Conservation (phyloP, 805 yeast genomes). For the Sugiyamaella marilandica region DNA sequence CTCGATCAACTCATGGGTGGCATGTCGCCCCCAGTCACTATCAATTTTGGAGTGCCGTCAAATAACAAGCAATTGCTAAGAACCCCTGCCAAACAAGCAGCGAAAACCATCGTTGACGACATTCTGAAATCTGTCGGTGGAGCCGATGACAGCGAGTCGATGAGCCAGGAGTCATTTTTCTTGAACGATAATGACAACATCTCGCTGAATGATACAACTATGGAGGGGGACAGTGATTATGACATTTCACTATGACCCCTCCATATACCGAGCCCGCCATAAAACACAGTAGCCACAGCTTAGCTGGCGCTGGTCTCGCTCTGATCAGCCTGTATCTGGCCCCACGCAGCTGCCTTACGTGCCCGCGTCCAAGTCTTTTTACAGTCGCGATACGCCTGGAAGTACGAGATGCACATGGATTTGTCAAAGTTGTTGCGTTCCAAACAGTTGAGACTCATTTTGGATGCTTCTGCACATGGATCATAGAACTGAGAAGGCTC, state of each 20-base stretch:
- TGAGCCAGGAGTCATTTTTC: slow-evolving; percentile 9
- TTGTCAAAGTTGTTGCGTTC: slow-evolving; percentile 70
- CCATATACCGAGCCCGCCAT: too few species aligned
- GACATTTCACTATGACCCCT: slow-evolving; percentile 1
- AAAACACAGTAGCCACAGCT: too few species aligned
- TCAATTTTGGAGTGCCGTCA: slow-evolving; percentile 15
- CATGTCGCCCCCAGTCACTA: slow-evolving; percentile 26
- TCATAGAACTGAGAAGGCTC: slow-evolving; percentile 83
- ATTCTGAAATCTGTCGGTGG: slow-evolving; percentile 22
- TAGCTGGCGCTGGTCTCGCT: too few species aligned
- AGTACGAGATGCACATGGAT: slow-evolving; percentile 70
- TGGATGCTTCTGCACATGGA: slow-evolving; percentile 87
- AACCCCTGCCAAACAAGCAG: slow-evolving; percentile 25
- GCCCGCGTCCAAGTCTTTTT: slow-evolving; percentile 59
- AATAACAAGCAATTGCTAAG: slow-evolving; percentile 10
- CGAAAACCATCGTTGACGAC: slow-evolving; percentile 20
- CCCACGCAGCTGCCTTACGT: slow-evolving; percentile 11
- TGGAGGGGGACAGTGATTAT: slow-evolving; percentile 1
- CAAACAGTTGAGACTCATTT: slow-evolving; percentile 80
- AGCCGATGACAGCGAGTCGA: slow-evolving; percentile 15
- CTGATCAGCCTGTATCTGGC: background rate
- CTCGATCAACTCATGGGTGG: slow-evolving; percentile 19
- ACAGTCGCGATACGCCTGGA: slow-evolving; percentile 91
- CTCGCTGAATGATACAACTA: background rate
- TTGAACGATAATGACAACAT: background rate